Percentiles rank a stretch among this genome's conserved stretches.
These are phyloP conservation scores for Pseudozyma sp. DNA, from an alignment of 1,284 basidiomycete species.

Conservation along the genomic window DNA sequence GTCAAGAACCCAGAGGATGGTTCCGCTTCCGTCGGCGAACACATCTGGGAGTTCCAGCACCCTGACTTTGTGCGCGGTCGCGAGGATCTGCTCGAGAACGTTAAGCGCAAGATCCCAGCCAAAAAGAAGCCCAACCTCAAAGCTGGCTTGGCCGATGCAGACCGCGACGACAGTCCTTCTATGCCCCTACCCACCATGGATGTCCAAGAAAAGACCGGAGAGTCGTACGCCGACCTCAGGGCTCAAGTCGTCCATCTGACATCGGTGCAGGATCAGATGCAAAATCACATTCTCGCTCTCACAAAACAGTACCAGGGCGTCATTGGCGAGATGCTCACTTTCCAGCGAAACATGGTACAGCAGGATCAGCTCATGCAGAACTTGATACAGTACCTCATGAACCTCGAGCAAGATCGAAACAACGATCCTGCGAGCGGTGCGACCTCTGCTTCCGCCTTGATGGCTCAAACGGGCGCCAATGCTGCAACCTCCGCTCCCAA, in stretches of 20 bases:
- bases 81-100: conserved; percentile 88
- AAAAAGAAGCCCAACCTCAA: conserved; percentile 69
- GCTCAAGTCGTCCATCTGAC: conserved; percentile 57
- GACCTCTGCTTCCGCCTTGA: conserved; percentile 9
- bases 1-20: conserved; percentile 81
- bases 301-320: conserved; percentile 82
- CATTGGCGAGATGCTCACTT: conserved; percentile 82
- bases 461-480: conserved; percentile 12
- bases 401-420: conserved; percentile 62
- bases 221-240: conserved; percentile 56
- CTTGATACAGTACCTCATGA: conserved; percentile 82
- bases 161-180: conserved; percentile 47
- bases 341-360: conserved; percentile 84
- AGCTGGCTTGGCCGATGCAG: conserved; percentile 63
- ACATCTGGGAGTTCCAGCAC: conserved; percentile 90
- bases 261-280: conserved; percentile 62
- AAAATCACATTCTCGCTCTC: conserved; percentile 73
- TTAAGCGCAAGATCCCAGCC: conserved; percentile 71
- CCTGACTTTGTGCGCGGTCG: conserved; percentile 80
- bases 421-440: conserved; percentile 1
- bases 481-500: conserved; percentile 1
- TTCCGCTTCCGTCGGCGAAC: conserved; percentile 80
- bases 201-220: conserved; percentile 37
- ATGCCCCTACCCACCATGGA: conserved; percentile 30
- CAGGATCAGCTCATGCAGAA: conserved; percentile 87